Base-by-base conservation (phyloP, 2,329 filamentous ascomycete genomes). In the Aspergillus ustus region DNA sequence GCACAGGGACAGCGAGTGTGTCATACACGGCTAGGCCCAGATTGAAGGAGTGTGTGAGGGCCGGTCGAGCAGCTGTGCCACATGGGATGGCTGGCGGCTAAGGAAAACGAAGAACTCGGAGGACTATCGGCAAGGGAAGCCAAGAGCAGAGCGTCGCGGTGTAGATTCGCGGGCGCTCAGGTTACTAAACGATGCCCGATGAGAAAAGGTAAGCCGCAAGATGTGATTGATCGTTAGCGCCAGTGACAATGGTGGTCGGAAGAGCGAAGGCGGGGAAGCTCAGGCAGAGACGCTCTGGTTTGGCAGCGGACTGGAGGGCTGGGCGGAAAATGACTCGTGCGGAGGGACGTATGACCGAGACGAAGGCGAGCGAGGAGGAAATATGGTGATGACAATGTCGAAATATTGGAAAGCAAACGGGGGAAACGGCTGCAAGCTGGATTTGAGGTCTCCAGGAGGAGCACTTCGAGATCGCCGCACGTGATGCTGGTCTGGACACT, bases 401-500 rank as follows among this genome's bases (percentile, higher is more conserved):
- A 22, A n/a, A 46, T 46, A 55, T 28, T 15, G 34, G 11, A 13
- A 40, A 40, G 34, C 34, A 40, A 40, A 40, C 34, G 34, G 34
- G 34, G 34, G 3, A 40, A 40, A 15, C 34, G 34, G 9, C 34
- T 13, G 13, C 11, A 40, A 15, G 34, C 34, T 40, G 13, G 34
- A 40, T 40, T 40, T 40, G 34, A 40, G 8, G 34, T 40, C 34
- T 40, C 34, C 11, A 37, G 34, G 4, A 17, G 13, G 34, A 40
- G 34, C 34, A 40, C 11, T 40, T 40, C 3, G 13, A 40, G 34
- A 67, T 62, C 63, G 52, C 29, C 60, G 49, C 66, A 68, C 66
- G 66, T 68, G 66, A 68, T 57, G 59, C 50, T 54, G 63, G 65
- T 65, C 65, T 66, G 61, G 65, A 65, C 65, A 59, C 57, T 57